Percentiles rank a stretch among this genome's conserved stretches.
phyloP scores from a whole-genome alignment of 2,329 filamentous ascomycete species.

The Cadophora luteo-olivacea region DNA sequence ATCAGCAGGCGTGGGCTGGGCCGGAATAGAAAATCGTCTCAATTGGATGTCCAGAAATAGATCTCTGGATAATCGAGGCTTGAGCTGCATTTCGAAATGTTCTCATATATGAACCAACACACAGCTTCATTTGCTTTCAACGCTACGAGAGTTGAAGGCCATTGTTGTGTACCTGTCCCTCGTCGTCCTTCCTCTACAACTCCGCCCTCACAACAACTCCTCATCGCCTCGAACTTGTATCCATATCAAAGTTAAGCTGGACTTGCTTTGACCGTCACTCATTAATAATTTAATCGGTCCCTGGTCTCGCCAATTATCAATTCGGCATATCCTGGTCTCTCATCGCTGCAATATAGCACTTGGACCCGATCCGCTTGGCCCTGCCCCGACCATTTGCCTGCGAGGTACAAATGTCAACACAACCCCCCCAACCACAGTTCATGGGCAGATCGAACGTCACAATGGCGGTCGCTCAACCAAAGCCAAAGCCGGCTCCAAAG shows the following conservation, averaged over 20 bases:
- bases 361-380: constrained; percentile 36
- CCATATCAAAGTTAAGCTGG: constrained; percentile 44
- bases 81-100: constrained; percentile 32
- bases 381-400: constrained; percentile 41
- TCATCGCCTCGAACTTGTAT: constrained; percentile 42
- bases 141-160: constrained; percentile 39
- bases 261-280: constrained; percentile 47
- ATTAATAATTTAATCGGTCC: constrained; percentile 51
- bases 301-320: constrained; percentile 45
- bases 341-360: constrained; percentile 36
- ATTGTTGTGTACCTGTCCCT: constrained; percentile 37
- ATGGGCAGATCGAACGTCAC: constrained; percentile 45
- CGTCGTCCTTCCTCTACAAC: constrained; percentile 31
- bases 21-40: constrained; percentile 47
- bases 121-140: constrained; percentile 31
- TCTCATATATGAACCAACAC: constrained; percentile 43
- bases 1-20: constrained; percentile 45
- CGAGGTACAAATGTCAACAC: constrained; percentile 64
- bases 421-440: constrained; percentile 64
- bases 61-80: constrained; percentile 47
- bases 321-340: constrained; percentile 39
- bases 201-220: constrained; percentile 28
- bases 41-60: constrained; percentile 51
- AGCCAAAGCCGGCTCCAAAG: constrained; percentile 64
- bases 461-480: constrained; percentile 68